Evolutionary conservation across 768 basidiomycete species (phyloP).

Genomic region (Ramaria rubella): DNA sequence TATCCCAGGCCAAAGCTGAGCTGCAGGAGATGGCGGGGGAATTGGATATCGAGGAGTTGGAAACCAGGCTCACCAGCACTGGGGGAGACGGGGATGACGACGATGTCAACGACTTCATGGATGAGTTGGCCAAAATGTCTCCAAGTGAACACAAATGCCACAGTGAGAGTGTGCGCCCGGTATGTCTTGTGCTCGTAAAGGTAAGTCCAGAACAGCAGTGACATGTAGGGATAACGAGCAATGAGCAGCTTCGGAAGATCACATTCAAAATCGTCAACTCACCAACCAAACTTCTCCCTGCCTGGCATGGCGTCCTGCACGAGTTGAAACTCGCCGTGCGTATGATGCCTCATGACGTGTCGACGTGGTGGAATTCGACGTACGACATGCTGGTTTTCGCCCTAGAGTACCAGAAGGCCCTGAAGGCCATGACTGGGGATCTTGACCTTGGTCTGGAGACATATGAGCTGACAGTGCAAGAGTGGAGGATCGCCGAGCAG

Average conservation of each 20-base stretch:
- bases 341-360: constrained; percentile 33
- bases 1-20: background rate
- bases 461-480: constrained; percentile 22
- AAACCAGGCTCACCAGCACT: constrained; percentile 5
- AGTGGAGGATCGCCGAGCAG: constrained; percentile 31
- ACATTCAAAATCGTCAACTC: constrained; percentile 22
- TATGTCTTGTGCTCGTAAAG: constrained; percentile 28
- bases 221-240: background rate
- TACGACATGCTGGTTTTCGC: constrained; percentile 33
- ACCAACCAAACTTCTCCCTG: constrained; percentile 25
- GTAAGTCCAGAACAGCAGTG: constrained; percentile 12
- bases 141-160: constrained; percentile 14
- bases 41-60: constrained; percentile 12
- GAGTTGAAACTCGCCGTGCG: constrained; percentile 11
- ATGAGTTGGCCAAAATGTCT: constrained; percentile 18
- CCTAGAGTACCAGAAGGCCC: constrained; percentile 20
- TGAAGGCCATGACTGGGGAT: constrained; percentile 22
- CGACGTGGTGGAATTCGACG: constrained; percentile 34
- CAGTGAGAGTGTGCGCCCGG: constrained; percentile 16
- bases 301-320: constrained; percentile 21
- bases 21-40: constrained; percentile 11
- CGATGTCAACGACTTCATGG: constrained; percentile 21
- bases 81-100: too few species aligned
- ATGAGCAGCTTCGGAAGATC: constrained; percentile 17
- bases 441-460: constrained; percentile 17